These are phyloP conservation scores for Gynostemma pentaphyllum DNA, from an alignment of 306 rosid species.

Conservation along the genomic window DNA sequence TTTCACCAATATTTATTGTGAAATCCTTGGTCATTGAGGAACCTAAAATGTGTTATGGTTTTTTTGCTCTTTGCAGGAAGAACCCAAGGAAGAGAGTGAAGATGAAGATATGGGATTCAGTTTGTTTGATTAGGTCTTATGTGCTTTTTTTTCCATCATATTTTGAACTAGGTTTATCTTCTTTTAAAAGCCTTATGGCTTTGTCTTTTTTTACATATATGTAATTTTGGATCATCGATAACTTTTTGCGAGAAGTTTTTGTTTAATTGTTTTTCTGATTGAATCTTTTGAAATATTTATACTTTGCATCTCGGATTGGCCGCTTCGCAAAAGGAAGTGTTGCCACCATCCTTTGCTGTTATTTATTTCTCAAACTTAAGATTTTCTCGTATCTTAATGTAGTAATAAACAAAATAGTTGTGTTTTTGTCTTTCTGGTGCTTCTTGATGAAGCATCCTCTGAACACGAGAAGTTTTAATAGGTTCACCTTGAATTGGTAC, in stretches of 20 bases:
- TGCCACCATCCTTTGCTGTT: too few relatives aligned
- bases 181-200: background rate
- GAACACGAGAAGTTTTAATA: too few relatives aligned
- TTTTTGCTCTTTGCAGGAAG: slow-evolving; percentile 26
- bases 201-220: background rate
- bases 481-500: too few relatives aligned
- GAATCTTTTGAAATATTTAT: background rate
- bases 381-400: too few relatives aligned
- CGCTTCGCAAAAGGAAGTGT: too few relatives aligned
- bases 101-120: slow-evolving; percentile 60
- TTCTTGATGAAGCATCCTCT: too few relatives aligned
- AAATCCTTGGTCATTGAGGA: background rate
- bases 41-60: background rate
- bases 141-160: background rate
- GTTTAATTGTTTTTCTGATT: background rate
- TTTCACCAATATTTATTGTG: too few relatives aligned
- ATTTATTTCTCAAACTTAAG: too few relatives aligned
- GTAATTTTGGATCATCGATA: background rate
- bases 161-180: background rate
- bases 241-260: background rate
- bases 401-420: too few relatives aligned
- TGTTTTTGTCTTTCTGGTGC: too few relatives aligned
- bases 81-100: slow-evolving; percentile 51
- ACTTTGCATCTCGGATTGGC: background rate
- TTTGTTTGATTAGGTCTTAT: slow-evolving; percentile 36